Base-by-base conservation (phyloP, 257 asterid species). In the Solanum sejunctum region DNA sequence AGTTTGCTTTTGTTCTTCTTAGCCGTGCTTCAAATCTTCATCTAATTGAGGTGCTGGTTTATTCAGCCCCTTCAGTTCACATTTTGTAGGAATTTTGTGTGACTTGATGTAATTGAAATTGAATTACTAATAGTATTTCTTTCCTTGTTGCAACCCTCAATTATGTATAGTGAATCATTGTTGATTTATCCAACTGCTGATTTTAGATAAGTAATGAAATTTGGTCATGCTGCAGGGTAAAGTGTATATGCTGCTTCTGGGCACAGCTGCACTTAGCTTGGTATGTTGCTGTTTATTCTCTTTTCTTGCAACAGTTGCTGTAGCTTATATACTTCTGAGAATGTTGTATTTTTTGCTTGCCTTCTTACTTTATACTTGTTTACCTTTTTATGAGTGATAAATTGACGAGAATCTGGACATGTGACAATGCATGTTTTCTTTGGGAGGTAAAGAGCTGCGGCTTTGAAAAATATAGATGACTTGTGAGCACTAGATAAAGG, bases 201-300 rank as follows among this genome's bases (percentile, higher is more conserved):
- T 69, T 75, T 26, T 70, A 18, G 36, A 80, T 69, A 26, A 28
- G 20, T 26, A 71, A 71, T 51, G 36, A 57, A 66, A 54, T 32
- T 83, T 85, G 7, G 80, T 86, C 10, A 78, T 85, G 75, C 81
- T 84, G 84, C 95, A 94, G 97, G 97, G 95, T 75, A 94, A 90
- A 89, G 52, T 93, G 85, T 94, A 94, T 85, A 88, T 94, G 93
- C 91, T 93, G 88, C 97, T 94, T 82, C 93, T 94, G 85, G 97
- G 98, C 63, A 94, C 98, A 23, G 93, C 98, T 82, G 95, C 98
- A 85, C 95, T 94, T 75, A 94, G 98, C 90, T 88, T 94, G 94
- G 98, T 94, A 87, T 60, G 93, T 82, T 72, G 57, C 72, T 80
- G 81, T 49, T 20, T 51, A 52, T 49, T 23, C 81, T 49, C 45